Base-by-base conservation (phyloP, 164 flowering plant genomes). In the Tetracentron sinense region DNA sequence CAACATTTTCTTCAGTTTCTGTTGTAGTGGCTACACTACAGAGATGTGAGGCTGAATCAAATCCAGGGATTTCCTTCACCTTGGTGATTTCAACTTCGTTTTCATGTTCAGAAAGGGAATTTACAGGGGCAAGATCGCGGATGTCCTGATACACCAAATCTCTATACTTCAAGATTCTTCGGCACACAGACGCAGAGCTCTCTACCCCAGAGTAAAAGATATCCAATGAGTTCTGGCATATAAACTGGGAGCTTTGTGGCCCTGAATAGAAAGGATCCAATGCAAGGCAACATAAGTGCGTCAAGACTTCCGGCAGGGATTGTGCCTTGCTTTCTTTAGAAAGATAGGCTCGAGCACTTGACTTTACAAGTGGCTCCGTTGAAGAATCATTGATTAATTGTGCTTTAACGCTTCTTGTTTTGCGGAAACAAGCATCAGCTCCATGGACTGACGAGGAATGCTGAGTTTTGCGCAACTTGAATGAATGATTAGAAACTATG, bases 251-350 rank as follows among this genome's bases (percentile, higher is more conserved):
- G 44, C 52, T 30, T 59, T 52, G 23, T 46, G 38, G 4, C 42
- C 62, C 58, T 15, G 49, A 54, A 49, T 71, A 71, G 54, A 71
- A 71, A 12, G 74, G 74, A 56, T 71, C 74, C 65, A 71, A 35
- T 33, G 69, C 69, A 65, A 71, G 74, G 49, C 61, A 49, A 52
- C 50, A 29, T 30, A 71, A 55, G 56, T 71, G 67, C 22, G 23
- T 54, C 31, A 71, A 14, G 22, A 61, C 28, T 2, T 66, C 70
- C 66, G 1, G 42, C 20, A 71, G 38, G 42, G 42, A 29, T 3
- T 56, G 42, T 55, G 4, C 42, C 47, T n/a, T 52, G 51, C 52
- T 8, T n/a, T 42, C 42, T 23, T 55, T 15, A 42, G 48, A 17
- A 20, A 3, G 22, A 22, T 10, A 19, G 25, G 17, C n/a, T 55